phyloP scores from a whole-genome alignment of 129 eudicot species.

The Flaveria bidentis region DNA sequence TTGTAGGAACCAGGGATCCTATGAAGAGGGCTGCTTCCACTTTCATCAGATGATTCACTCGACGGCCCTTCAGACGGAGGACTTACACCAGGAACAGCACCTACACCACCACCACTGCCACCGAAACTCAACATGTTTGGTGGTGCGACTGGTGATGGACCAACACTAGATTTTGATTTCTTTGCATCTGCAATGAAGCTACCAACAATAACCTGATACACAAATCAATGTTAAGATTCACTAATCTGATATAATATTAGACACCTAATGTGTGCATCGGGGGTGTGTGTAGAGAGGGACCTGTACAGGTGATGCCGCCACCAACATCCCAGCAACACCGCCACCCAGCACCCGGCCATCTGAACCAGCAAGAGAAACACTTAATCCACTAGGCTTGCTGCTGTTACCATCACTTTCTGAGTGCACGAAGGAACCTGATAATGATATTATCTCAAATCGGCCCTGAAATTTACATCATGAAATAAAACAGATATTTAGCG shows the following conservation, averaged over 20 bases:
- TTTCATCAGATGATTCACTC: conserved; percentile 71
- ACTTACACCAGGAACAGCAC: conserved; percentile 45
- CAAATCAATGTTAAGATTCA: conserved; percentile 18
- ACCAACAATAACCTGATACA: conserved; percentile 75
- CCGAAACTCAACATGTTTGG: conserved; percentile 67
- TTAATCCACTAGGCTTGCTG: conserved; percentile 67
- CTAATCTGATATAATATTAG: not conserved
- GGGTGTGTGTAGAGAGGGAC: conserved; percentile 22
- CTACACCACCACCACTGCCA: conserved; percentile 30
- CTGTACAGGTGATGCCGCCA: conserved; percentile 90
- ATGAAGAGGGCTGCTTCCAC: conserved; percentile 55
- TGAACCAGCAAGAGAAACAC: conserved; percentile 88
- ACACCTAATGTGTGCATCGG: not conserved
- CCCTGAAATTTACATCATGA: conserved; percentile 58
- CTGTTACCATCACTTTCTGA: conserved; percentile 59
- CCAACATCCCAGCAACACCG: conserved; percentile 79
- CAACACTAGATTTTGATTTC: conserved; percentile 54
- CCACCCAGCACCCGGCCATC: conserved; percentile 95
- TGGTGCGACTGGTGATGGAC: conserved; percentile 38
- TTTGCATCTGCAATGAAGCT: conserved; percentile 81
- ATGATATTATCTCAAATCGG: conserved; percentile 82
- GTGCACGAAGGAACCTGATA: conserved; percentile 73
- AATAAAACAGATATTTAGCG: not conserved
- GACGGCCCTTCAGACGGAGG: conserved; percentile 76
- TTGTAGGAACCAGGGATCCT: conserved; percentile 45